phyloP scores from a whole-genome alignment of 345 rosid species.

The Euphorbia pulcherrima region DNA sequence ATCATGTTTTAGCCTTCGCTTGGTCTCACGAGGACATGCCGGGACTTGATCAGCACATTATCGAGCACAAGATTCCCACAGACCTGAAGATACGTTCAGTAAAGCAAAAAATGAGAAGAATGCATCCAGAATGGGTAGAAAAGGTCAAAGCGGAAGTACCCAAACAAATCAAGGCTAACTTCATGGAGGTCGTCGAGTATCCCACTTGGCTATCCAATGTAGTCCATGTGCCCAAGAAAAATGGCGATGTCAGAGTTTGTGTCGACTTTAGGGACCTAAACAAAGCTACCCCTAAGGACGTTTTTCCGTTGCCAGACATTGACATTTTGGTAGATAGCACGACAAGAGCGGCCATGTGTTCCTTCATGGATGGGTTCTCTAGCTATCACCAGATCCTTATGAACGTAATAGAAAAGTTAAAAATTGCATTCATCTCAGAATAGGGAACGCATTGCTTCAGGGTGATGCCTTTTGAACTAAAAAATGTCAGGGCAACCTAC shows the following conservation, averaged over 20 bases:
- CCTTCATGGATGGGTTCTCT: neutral
- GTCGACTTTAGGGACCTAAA: neutral
- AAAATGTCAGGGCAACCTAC: neutral
- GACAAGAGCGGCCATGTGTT: neutral
- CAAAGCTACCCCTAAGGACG: neutral
- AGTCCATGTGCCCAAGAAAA: too few relatives aligned
- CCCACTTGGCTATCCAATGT: too few relatives aligned
- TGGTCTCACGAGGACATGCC: neutral
- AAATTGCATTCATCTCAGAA: too few relatives aligned
- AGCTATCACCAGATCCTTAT: too few relatives aligned
- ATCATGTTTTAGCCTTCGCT: neutral
- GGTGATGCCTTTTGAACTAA: too few relatives aligned
- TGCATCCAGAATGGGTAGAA: neutral
- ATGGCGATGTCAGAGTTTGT: neutral
- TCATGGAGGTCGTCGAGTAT: neutral
- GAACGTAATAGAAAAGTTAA: too few relatives aligned
- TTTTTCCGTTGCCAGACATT: neutral
- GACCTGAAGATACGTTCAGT: neutral
- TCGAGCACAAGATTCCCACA: neutral
- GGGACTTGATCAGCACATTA: neutral
- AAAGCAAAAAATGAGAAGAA: neutral
- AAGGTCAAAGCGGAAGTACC: neutral
- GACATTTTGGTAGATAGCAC: neutral
- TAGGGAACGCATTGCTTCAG: too few relatives aligned
- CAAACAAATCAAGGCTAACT: neutral